phyloP scores from a whole-genome alignment of 768 basidiomycete species.

The Agrocybe pediades region DNA sequence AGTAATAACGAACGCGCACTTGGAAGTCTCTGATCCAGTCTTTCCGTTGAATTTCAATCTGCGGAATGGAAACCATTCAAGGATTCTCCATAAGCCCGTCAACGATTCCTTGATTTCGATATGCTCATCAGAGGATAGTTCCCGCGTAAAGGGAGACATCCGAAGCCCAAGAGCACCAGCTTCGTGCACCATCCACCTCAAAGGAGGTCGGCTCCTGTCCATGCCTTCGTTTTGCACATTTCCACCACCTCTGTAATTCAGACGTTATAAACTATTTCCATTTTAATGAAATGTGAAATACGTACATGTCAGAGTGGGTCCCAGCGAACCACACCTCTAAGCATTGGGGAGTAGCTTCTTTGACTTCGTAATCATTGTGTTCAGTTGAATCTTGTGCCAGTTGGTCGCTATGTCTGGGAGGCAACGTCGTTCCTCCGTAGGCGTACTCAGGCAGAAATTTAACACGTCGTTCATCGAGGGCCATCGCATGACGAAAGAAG shows the following conservation, averaged over 20 bases:
- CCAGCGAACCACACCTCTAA: too few species aligned
- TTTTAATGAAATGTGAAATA: too few species aligned
- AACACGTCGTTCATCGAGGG: conserved; percentile 34
- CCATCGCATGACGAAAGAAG: conserved; percentile 34
- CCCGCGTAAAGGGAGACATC: background rate
- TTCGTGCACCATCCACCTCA: conserved; percentile 7
- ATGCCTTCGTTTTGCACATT: background rate
- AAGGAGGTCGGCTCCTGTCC: background rate
- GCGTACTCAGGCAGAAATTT: conserved; percentile 33
- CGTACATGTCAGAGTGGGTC: too few species aligned
- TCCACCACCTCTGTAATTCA: conserved; percentile 3
- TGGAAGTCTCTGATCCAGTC: conserved; percentile 5
- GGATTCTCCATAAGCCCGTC: too few species aligned
- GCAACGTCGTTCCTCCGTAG: conserved; percentile 9
- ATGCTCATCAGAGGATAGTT: background rate
- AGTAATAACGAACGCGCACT: conserved; percentile 16
- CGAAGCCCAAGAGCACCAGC: background rate
- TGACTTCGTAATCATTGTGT: too few species aligned
- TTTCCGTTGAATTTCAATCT: background rate
- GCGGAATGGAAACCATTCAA: too few species aligned
- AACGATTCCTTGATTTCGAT: conserved; percentile 6
- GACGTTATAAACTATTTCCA: background rate
- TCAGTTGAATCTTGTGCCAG: too few species aligned
- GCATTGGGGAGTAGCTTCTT: too few species aligned
- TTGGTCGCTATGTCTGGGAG: too few species aligned